Conservation (phyloP, 1,284 basidiomycete species). For the Xanthoconium separans region DNA sequence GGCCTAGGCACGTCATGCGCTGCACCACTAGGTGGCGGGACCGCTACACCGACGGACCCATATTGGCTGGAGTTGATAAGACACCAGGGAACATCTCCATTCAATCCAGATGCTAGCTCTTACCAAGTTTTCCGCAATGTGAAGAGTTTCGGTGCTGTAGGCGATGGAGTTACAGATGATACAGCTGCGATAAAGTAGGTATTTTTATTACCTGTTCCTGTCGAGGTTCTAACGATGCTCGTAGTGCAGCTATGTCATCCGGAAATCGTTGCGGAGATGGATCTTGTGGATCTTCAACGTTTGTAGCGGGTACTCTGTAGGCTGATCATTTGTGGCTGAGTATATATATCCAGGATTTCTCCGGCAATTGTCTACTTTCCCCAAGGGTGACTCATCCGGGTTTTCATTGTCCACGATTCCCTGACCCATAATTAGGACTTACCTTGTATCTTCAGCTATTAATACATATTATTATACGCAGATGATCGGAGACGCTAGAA, state of each 20-base stretch:
- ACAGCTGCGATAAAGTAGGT: slow-evolving; percentile 30
- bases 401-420: neutral
- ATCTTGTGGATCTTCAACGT: slow-evolving; percentile 23
- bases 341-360: slow-evolving; percentile 17
- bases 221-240: neutral
- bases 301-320: neutral
- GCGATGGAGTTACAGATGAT: slow-evolving; percentile 32
- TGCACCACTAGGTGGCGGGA: slow-evolving; percentile 17
- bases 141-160: slow-evolving; percentile 30
- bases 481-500: slow-evolving; percentile 46
- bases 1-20: slow-evolving; percentile 26
- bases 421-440: slow-evolving; percentile 34
- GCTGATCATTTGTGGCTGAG: neutral
- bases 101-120: slow-evolving; percentile 47
- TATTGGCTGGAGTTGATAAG: slow-evolving; percentile 55
- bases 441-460: slow-evolving; percentile 49
- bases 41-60: slow-evolving; percentile 34
- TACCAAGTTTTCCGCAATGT: slow-evolving; percentile 64
- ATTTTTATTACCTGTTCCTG: neutral
- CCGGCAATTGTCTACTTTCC: slow-evolving; percentile 32
- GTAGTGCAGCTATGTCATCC: slow-evolving; percentile 27
- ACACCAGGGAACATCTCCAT: slow-evolving; percentile 66
- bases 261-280: slow-evolving; percentile 23
- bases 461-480: slow-evolving; percentile 53
- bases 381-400: slow-evolving; percentile 14